Evolutionary conservation across 2,329 filamentous ascomycete species (phyloP).

Genomic region (Diaporthe caulivora): DNA sequence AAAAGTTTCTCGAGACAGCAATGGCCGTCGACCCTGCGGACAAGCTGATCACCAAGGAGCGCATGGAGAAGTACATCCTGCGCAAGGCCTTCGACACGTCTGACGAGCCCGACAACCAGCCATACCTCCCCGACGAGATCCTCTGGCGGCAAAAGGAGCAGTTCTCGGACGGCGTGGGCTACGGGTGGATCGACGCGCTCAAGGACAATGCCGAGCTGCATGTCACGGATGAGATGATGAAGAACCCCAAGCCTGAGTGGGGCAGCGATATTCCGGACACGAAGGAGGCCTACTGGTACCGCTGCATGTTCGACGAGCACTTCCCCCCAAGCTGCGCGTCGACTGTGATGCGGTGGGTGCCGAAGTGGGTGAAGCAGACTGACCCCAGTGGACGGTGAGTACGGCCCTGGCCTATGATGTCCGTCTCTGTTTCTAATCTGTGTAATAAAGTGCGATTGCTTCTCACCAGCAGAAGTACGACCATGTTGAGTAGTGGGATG

Average conservation of each 20-base stretch:
- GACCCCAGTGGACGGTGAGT: slow-evolving; percentile 91
- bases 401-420: neutral
- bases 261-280: slow-evolving; percentile 91
- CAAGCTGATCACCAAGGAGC: slow-evolving; percentile 93
- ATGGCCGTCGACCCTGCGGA: slow-evolving; percentile 96
- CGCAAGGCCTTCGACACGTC: slow-evolving; percentile 97
- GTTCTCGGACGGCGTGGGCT: slow-evolving; percentile 98
- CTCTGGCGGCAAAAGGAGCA: slow-evolving; percentile 99
- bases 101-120: slow-evolving; percentile 82
- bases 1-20: slow-evolving; percentile 89
- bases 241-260: slow-evolving; percentile 98
- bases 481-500: slow-evolving; percentile 50
- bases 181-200: slow-evolving; percentile 98
- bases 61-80: slow-evolving; percentile 97
- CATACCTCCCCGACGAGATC: slow-evolving; percentile 96
- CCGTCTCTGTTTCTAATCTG: slow-evolving; percentile 40
- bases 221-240: slow-evolving; percentile 97
- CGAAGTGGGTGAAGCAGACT: slow-evolving; percentile 96
- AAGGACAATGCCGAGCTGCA: slow-evolving; percentile 93
- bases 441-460: slow-evolving; percentile 75
- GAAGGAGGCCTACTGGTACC: slow-evolving; percentile 99
- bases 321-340: slow-evolving; percentile 92
- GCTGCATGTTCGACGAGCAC: slow-evolving; percentile 98
- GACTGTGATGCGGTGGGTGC: slow-evolving; percentile 96
- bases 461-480: slow-evolving; percentile 83